phyloP scores from a whole-genome alignment of 345 rosid genomes.

The Abelmoschus esculentus region DNA sequence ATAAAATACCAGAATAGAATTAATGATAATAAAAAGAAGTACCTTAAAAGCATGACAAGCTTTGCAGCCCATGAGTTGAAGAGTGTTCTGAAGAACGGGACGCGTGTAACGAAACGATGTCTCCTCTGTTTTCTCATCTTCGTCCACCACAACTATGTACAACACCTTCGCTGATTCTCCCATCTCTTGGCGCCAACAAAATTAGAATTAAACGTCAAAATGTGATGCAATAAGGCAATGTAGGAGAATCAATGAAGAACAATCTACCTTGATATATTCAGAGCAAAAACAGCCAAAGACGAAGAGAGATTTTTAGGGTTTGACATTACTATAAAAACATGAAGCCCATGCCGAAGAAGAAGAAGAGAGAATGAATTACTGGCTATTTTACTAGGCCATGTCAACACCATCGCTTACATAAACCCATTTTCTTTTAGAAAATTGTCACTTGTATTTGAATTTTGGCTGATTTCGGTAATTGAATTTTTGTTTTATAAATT shows the following conservation, averaged over 20 bases:
- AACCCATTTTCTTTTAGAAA: too few species aligned
- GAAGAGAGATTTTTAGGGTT: not conserved
- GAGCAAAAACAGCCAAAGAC: not conserved
- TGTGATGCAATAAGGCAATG: not conserved
- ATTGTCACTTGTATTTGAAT: too few species aligned
- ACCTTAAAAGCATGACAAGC: conserved; percentile 99
- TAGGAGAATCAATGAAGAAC: too few species aligned
- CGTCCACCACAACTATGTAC: conserved; percentile 81
- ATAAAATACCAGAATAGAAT: not conserved
- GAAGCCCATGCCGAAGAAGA: not conserved
- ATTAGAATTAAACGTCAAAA: not conserved
- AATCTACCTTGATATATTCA: too few species aligned
- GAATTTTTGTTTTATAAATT: too few species aligned
- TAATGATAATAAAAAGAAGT: not conserved
- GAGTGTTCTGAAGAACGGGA: conserved; percentile 81
- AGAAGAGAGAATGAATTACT: conserved; percentile 4
- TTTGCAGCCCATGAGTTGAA: conserved; percentile 97
- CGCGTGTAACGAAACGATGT: conserved; percentile 76
- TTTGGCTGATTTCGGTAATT: too few species aligned
- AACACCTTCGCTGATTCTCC: conserved; percentile 60
- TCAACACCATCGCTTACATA: not conserved
- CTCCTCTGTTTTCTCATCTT: conserved; percentile 26
- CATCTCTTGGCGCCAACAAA: conserved; percentile 22
- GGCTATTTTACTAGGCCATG: not conserved
- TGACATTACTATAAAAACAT: not conserved